Conservation (phyloP, 345 rosid genomes). For the Euphorbia peplus region DNA sequence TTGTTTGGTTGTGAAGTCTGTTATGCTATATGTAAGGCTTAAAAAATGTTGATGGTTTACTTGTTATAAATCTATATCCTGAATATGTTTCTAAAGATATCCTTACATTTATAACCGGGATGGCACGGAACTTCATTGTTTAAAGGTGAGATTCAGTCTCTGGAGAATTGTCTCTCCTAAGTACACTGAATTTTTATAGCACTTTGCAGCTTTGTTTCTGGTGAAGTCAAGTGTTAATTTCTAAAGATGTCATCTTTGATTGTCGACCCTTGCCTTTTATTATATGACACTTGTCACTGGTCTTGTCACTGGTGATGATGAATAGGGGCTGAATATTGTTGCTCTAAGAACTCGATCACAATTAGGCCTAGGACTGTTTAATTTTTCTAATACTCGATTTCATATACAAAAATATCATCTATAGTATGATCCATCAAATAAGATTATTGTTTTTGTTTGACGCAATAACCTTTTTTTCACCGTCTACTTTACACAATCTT, state of each 20-base stretch:
- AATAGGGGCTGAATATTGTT: neutral
- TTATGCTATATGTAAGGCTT: neutral
- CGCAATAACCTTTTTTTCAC: no score
- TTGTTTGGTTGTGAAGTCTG: neutral
- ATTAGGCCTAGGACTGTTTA: no score
- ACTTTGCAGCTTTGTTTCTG: neutral
- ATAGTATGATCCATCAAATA: no score
- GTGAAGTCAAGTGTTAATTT: neutral
- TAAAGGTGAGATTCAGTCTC: constrained; percentile 53
- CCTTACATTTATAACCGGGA: constrained; percentile 73
- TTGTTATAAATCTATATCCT: constrained; percentile 11
- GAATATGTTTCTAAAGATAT: constrained; percentile 47
- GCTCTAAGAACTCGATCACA: neutral
- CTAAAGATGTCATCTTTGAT: neutral
- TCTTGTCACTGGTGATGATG: neutral
- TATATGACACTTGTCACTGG: neutral
- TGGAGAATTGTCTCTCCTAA: neutral
- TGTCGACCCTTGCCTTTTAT: neutral
- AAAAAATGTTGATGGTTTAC: neutral
- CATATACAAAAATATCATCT: no score
- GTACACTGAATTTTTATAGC: neutral
- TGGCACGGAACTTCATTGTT: constrained; percentile 85
- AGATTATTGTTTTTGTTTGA: no score
- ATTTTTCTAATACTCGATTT: no score
- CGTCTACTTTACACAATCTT: no score